Base-by-base conservation (phyloP, 2,329 filamentous ascomycete species). In the Fusarium succisae region DNA sequence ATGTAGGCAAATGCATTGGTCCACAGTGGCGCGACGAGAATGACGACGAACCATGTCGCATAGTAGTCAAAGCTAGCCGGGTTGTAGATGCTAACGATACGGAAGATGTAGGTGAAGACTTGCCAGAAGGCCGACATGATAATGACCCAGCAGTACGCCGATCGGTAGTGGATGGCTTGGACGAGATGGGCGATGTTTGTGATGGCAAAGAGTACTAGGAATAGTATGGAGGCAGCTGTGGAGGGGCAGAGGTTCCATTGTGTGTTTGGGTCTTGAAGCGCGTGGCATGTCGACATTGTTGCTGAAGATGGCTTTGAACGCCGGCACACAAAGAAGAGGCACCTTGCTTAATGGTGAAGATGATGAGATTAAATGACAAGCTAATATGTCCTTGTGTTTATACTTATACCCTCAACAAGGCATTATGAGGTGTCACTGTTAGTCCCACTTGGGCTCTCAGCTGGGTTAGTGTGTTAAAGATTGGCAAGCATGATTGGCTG, bases 301-400 rank as follows among this genome's bases (percentile, higher is more conserved):
- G 20, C 14, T 30, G 9, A 28, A 12, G 4, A 22, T 30, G 4
- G 10, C 14, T 4, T 0, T 2, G 1, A 26, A 26, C 5, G 11
- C 13, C 6, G 20, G 45, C 20, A 5, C 24, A 26, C 24, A 26
- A 26, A 2, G 8, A 4, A 20, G 24, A 14, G 18, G 0, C 4
- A 5, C 17, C 5, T 14, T 0, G 8, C 0, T 6, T 5, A 0
- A 10, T 20, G 17, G 18, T 18, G 12, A 45, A 9, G 12, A 45
- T 9, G 1, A 8, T 8, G 17, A 5, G 11, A 18, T 12, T 18
- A 0, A 13, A 45, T 8, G 6, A 7, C 8, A 26, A 45, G 17
- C 44, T 20, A 10, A 26, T 6, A 45, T 20, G 44, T 20, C 44
- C 18, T 2, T 26, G 24, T 14, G 17, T 14, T 8, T 20, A 26